These are phyloP conservation scores for Xylariaceae sp. DNA, from an alignment of 2,329 filamentous ascomycete species.

Conservation along the genomic window DNA sequence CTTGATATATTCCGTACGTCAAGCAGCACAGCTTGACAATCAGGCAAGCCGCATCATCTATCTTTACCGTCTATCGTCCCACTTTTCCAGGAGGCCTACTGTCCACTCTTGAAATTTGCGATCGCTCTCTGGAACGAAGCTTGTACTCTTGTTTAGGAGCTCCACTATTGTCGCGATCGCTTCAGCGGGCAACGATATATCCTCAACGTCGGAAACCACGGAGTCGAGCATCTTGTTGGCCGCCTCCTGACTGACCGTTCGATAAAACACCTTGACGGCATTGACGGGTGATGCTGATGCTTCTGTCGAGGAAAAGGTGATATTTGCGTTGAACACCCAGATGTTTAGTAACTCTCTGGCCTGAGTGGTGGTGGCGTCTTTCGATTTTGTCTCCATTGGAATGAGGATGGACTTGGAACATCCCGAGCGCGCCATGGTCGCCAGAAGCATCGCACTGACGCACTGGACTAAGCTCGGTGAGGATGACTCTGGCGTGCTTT, in stretches of 20 bases:
- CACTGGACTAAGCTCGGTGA: conserved; percentile 44
- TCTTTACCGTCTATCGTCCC: conserved; percentile 28
- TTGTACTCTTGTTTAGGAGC: conserved; percentile 44
- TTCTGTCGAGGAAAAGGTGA: conserved; percentile 45
- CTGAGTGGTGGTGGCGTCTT: not conserved
- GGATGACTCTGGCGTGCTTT: conserved; percentile 7
- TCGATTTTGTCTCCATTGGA: conserved; percentile 30
- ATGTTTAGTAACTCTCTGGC: conserved; percentile 38
- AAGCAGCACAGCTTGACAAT: not conserved
- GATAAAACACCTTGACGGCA: conserved; percentile 52
- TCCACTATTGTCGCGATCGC: conserved; percentile 43
- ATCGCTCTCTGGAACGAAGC: conserved; percentile 50
- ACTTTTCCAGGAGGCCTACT: conserved; percentile 57
- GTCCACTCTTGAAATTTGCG: conserved; percentile 60
- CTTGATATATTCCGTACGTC: not conserved
- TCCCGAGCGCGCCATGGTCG: conserved; percentile 51
- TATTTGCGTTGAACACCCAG: conserved; percentile 53
- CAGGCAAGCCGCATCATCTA: not conserved
- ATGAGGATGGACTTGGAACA: conserved; percentile 52
- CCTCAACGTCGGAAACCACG: conserved; percentile 53
- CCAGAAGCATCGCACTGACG: conserved; percentile 47
- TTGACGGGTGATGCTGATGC: conserved; percentile 26
- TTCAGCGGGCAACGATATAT: conserved; percentile 48
- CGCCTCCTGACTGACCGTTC: conserved; percentile 38
- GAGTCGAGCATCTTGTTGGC: conserved; percentile 47